phyloP scores from a whole-genome alignment of 306 rosid genomes.

The Casuarina glauca region DNA sequence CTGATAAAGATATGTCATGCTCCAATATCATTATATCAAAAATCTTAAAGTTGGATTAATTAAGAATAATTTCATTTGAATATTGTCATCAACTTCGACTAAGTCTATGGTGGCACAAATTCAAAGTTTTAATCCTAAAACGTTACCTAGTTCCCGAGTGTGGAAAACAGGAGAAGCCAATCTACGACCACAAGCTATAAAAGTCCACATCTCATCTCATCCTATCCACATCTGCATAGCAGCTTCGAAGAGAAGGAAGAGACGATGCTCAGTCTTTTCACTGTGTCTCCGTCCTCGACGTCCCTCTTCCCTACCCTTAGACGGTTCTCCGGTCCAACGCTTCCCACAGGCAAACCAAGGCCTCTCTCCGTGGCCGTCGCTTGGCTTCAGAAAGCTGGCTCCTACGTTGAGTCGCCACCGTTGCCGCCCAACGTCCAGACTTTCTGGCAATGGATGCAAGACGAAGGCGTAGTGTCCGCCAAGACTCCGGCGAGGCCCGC shows the following conservation, averaged over 20 bases:
- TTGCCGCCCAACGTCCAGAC: constrained; percentile 55
- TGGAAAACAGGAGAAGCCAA: constrained; percentile 16
- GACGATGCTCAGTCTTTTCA: constrained; percentile 38
- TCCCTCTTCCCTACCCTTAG: constrained; percentile 31
- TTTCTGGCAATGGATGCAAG: constrained; percentile 86
- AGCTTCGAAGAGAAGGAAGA: neutral
- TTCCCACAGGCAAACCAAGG: constrained; percentile 13
- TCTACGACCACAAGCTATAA: constrained; percentile 24
- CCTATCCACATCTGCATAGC: neutral
- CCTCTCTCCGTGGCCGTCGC: constrained; percentile 29
- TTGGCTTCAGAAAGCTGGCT: constrained; percentile 43
- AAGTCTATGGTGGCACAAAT: too few species aligned
- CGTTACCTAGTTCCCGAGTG: too few species aligned
- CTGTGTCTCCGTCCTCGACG: constrained; percentile 35
- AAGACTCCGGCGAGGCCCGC: constrained; percentile 82
- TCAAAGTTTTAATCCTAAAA: too few species aligned
- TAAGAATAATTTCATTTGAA: too few species aligned
- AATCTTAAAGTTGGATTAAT: too few species aligned
- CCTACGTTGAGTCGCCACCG: constrained; percentile 41
- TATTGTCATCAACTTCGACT: too few species aligned
- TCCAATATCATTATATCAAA: too few species aligned
- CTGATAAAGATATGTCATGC: too few species aligned
- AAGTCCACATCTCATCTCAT: neutral
- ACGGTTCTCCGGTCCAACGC: constrained; percentile 1
- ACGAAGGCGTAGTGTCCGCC: constrained; percentile 72